Percentiles rank a stretch among this genome's conserved stretches.
phyloP scores from a whole-genome alignment of 768 basidiomycete genomes.

The Termitomyces sp. region DNA sequence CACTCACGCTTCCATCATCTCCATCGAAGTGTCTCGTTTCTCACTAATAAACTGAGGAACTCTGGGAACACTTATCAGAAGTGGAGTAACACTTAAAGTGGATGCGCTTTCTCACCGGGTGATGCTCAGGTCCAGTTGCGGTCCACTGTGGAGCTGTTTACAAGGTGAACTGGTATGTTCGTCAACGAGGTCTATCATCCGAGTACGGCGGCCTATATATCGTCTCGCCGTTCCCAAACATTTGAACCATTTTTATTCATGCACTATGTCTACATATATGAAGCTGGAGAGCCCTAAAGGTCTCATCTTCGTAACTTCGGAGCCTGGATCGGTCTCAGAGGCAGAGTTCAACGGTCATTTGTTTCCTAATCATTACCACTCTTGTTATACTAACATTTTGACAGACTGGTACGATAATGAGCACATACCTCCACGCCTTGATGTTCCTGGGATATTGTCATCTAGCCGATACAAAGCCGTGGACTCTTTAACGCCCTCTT shows the following conservation, averaged over 20 bases:
- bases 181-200: not conserved
- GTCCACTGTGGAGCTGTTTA: constrained; percentile 1
- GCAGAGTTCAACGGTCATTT: constrained; percentile 19
- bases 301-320: constrained; percentile 12
- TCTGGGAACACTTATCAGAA: too few species aligned
- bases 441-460: constrained; percentile 19
- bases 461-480: constrained; percentile 22
- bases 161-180: constrained; percentile 7
- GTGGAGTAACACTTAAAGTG: too few species aligned
- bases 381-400: not conserved
- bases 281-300: constrained; percentile 3
- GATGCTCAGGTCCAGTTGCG: not conserved
- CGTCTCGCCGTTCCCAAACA: not conserved
- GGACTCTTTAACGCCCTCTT: constrained; percentile 21
- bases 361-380: too few species aligned
- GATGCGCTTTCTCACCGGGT: not conserved
- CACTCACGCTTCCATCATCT: not conserved
- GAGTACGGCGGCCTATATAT: not conserved
- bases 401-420: constrained; percentile 29
- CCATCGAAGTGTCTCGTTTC: not conserved
- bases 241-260: not conserved
- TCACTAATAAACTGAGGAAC: not conserved
- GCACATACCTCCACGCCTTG: constrained; percentile 22
- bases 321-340: constrained; percentile 16
- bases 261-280: constrained; percentile 6